Evolutionary conservation across 805 yeast genomes (phyloP).

Genomic region (Yarrowia sp.): DNA sequence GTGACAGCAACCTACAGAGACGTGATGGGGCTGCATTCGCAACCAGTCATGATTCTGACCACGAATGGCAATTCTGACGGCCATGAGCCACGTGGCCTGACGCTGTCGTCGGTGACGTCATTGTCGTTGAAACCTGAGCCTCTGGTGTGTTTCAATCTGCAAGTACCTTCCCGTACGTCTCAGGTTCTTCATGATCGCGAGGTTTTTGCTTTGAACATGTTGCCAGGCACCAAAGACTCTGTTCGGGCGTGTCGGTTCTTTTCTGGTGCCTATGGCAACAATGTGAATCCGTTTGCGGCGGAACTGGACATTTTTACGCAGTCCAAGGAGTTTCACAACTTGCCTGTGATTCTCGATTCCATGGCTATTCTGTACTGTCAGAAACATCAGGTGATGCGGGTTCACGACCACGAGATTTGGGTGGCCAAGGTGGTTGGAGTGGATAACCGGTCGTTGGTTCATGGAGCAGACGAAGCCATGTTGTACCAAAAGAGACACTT

Average conservation of each 20-base stretch:
- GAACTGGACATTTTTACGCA: constrained; percentile 31
- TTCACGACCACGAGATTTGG: constrained; percentile 90
- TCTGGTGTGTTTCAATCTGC: constrained; percentile 78
- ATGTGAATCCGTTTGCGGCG: constrained; percentile 37
- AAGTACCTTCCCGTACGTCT: constrained; percentile 81
- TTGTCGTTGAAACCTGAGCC: constrained; percentile 75
- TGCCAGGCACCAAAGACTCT: constrained; percentile 57
- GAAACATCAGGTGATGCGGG: constrained; percentile 35
- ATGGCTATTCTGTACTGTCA: constrained; percentile 35
- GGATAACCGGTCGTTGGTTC: constrained; percentile 26
- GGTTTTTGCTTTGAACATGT: constrained; percentile 68
- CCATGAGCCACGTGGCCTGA: constrained; percentile 54
- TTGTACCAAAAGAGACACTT: constrained; percentile 32
- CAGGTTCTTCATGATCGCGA: constrained; percentile 54
- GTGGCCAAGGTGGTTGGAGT: constrained; percentile 60
- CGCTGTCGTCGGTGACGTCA: constrained; percentile 82
- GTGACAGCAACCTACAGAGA: constrained; percentile 34
- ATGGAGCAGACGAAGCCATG: constrained; percentile 33
- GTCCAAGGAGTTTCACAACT: constrained; percentile 27
- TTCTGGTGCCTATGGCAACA: constrained; percentile 49
- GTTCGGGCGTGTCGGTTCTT: constrained; percentile 64
- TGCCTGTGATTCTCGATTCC: constrained; percentile 35
- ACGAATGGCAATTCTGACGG: constrained; percentile 39
- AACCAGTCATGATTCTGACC: constrained; percentile 59
- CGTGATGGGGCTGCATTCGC: constrained; percentile 48